phyloP scores from a whole-genome alignment of 1,284 basidiomycete species.

The Cryptococcus wingfieldii region DNA sequence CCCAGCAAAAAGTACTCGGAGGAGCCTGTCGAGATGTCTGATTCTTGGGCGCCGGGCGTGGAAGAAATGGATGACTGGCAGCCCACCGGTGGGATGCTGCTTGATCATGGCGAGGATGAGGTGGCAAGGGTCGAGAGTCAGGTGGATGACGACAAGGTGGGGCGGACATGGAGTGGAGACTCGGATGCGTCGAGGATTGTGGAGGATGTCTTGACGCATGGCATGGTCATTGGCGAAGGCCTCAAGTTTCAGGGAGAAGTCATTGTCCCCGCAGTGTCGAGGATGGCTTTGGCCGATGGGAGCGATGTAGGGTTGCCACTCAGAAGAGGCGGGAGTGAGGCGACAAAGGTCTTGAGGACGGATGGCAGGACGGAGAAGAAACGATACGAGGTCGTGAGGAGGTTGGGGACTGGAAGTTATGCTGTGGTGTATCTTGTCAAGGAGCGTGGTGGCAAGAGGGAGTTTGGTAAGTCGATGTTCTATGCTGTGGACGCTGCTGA shows the following conservation, averaged over 20 bases:
- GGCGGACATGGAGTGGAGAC: constrained; percentile 11
- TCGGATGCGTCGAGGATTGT: constrained; percentile 20
- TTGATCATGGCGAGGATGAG: constrained; percentile 31
- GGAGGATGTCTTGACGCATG: constrained; percentile 33
- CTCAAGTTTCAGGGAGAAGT: constrained; percentile 44
- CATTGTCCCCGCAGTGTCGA: constrained; percentile 40
- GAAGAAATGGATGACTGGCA: constrained; percentile 42
- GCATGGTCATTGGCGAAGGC: constrained; percentile 47
- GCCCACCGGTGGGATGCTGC: constrained; percentile 39
- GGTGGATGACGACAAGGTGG: constrained; percentile 18
- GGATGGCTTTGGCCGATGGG: constrained; percentile 17
- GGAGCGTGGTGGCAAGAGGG: constrained; percentile 74
- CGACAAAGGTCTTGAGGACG: constrained; percentile 18
- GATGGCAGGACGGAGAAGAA: constrained; percentile 24
- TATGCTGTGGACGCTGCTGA: background rate
- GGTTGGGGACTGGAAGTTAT: constrained; percentile 82
- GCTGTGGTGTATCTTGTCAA: constrained; percentile 90
- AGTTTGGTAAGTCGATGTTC: constrained; percentile 56
- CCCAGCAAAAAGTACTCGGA: constrained; percentile 5
- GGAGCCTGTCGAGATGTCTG: constrained; percentile 23
- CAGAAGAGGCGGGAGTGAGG: constrained; percentile 40
- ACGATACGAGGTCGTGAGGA: constrained; percentile 71
- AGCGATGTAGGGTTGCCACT: constrained; percentile 32
- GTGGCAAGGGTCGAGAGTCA: constrained; percentile 19
- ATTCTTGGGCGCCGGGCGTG: constrained; percentile 24